phyloP scores from a whole-genome alignment of 2,329 filamentous ascomycete species.

The Fusarium secorum region DNA sequence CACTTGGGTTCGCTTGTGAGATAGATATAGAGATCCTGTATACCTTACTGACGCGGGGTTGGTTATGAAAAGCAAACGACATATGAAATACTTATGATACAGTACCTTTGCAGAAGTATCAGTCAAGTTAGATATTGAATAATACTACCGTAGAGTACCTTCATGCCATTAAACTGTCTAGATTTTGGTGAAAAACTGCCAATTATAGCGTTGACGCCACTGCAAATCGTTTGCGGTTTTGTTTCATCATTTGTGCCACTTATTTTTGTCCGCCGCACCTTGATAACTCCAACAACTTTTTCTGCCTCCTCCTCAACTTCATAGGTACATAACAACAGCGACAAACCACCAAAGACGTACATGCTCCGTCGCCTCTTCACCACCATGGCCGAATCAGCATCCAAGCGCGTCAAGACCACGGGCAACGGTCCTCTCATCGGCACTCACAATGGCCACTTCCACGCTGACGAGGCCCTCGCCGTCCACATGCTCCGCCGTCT shows the following conservation, averaged over 20 bases:
- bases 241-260: background rate
- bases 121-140: background rate
- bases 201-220: background rate
- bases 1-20: background rate
- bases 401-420: conserved; percentile 85
- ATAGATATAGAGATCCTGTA: background rate
- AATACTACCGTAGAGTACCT: background rate
- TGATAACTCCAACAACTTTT: conserved; percentile 12
- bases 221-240: background rate
- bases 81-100: background rate
- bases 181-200: background rate
- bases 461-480: conserved; percentile 96
- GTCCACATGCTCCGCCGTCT: conserved; percentile 94
- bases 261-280: conserved; percentile 13
- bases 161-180: background rate
- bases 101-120: background rate
- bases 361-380: conserved; percentile 47
- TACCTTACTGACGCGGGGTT: background rate
- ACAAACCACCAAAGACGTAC: background rate
- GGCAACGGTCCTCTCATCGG: conserved; percentile 72
- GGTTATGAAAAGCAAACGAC: background rate
- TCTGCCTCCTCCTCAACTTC: background rate
- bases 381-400: conserved; percentile 66
- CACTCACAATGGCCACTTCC: conserved; percentile 98
- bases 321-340: background rate